Conservation (phyloP, 805 yeast species). For the Lipomyces yamadae region DNA sequence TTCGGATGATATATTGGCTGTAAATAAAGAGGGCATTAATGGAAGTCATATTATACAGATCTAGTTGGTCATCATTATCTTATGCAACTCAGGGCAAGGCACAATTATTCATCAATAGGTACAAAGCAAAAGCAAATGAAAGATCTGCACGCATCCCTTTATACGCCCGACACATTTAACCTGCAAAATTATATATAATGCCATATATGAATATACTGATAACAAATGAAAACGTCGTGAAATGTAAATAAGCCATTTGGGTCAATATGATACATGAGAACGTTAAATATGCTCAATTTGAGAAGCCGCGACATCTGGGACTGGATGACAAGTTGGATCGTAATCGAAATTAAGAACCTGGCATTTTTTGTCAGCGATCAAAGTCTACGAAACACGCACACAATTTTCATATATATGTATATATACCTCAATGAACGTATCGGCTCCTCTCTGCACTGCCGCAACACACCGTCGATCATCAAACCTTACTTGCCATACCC, state of each 20-base stretch:
- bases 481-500: conserved; percentile 93
- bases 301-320: conserved; percentile 2
- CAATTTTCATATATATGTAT: too few relatives aligned
- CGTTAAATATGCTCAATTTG: neutral
- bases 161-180: neutral
- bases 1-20: neutral
- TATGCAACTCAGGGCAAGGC: too few relatives aligned
- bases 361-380: neutral
- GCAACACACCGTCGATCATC: conserved; percentile 85
- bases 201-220: neutral
- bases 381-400: conserved; percentile 52
- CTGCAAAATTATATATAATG: neutral
- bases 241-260: neutral
- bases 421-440: conserved; percentile 83
- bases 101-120: neutral
- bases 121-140: neutral
- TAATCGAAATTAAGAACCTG: conserved; percentile 33
- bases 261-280: neutral
- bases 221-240: too few relatives aligned
- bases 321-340: conserved; percentile 17
- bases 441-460: conserved; percentile 76
- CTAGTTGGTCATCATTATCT: neutral
- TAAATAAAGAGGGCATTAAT: neutral
- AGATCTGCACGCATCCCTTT: neutral
- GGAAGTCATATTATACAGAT: neutral